Conservation (phyloP, 208 protist species). For the Leishmania gerbilli region DNA sequence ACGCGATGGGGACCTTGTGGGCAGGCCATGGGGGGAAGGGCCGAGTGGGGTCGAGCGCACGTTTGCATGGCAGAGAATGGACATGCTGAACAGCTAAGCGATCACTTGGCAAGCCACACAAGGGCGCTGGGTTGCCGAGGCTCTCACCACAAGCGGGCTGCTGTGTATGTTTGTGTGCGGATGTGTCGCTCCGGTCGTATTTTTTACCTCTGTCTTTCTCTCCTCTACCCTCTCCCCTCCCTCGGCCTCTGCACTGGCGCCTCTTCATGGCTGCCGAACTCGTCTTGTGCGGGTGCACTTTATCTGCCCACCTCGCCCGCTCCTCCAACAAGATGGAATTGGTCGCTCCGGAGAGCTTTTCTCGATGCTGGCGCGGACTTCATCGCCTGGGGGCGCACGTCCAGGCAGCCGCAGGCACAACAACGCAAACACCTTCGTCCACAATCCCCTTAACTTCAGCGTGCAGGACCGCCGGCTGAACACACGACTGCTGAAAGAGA, state of each 20-base stretch:
- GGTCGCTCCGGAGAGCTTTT: no score
- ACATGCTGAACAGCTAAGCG: background rate
- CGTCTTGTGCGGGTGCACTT: background rate
- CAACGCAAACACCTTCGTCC: background rate
- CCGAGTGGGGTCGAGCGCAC: background rate
- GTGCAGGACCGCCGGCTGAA: conserved; percentile 76
- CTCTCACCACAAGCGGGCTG: background rate
- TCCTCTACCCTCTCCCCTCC: no score
- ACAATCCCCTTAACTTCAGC: conserved; percentile 37
- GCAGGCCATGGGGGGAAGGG: background rate
- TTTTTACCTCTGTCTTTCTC: background rate
- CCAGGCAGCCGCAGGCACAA: conserved; percentile 10
- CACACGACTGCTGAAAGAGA: conserved; percentile 54
- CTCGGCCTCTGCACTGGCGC: background rate
- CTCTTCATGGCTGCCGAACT: background rate
- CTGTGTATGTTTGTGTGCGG: background rate
- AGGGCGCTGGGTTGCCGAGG: background rate
- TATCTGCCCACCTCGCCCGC: background rate
- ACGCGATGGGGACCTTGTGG: background rate
- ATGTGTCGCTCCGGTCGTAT: background rate
- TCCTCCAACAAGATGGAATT: background rate
- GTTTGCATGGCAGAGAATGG: background rate
- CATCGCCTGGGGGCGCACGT: background rate
- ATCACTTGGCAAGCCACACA: background rate
- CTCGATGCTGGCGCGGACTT: background rate